Percentiles rank a stretch among this genome's conserved stretches.
Evolutionary conservation across 2,329 filamentous ascomycete species (phyloP).

Genomic region (Cadophora sp.): DNA sequence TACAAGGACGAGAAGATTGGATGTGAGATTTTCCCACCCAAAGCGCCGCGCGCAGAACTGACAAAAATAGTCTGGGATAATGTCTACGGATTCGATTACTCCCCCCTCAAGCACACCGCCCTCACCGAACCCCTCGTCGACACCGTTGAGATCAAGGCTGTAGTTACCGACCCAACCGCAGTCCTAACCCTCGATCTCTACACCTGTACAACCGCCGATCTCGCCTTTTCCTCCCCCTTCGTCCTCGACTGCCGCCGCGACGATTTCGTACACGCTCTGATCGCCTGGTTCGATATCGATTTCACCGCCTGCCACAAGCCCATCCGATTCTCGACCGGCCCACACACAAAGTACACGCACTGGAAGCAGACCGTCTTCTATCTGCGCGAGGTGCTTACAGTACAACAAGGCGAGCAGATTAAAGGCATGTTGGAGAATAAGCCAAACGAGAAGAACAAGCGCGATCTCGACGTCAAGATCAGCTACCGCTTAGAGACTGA

Average conservation of each 20-base stretch:
- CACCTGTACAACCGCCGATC: slow-evolving; percentile 82
- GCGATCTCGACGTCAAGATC: slow-evolving; percentile 91
- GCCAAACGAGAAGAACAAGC: slow-evolving; percentile 92
- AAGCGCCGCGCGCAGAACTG: not conserved
- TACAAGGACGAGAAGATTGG: slow-evolving; percentile 99
- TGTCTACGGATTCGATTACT: slow-evolving; percentile 97
- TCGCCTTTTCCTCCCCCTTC: slow-evolving; percentile 84
- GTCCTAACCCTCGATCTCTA: slow-evolving; percentile 93
- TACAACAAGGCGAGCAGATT: slow-evolving; percentile 85
- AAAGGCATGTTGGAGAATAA: slow-evolving; percentile 77
- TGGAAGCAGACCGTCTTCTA: slow-evolving; percentile 99
- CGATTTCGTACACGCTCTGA: slow-evolving; percentile 95
- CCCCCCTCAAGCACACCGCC: slow-evolving; percentile 89
- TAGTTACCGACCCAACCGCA: slow-evolving; percentile 87
- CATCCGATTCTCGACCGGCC: slow-evolving; percentile 94
- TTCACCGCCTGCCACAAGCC: slow-evolving; percentile 99
- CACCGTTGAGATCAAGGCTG: slow-evolving; percentile 95
- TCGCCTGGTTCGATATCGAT: slow-evolving; percentile 99
- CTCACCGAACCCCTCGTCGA: slow-evolving; percentile 96
- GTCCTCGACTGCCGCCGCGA: slow-evolving; percentile 78
- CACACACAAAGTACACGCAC: slow-evolving; percentile 98
- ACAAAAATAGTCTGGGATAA: slow-evolving; percentile 88
- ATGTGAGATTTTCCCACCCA: slow-evolving; percentile 65
- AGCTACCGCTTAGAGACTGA: slow-evolving; percentile 80
- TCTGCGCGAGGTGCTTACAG: slow-evolving; percentile 89